Percentiles rank a stretch among this genome's conserved stretches.
These are phyloP conservation scores for Ophiocordyceps polyrhachis-furcata DNA, from an alignment of 2,329 filamentous ascomycete genomes.

Conservation along the genomic window DNA sequence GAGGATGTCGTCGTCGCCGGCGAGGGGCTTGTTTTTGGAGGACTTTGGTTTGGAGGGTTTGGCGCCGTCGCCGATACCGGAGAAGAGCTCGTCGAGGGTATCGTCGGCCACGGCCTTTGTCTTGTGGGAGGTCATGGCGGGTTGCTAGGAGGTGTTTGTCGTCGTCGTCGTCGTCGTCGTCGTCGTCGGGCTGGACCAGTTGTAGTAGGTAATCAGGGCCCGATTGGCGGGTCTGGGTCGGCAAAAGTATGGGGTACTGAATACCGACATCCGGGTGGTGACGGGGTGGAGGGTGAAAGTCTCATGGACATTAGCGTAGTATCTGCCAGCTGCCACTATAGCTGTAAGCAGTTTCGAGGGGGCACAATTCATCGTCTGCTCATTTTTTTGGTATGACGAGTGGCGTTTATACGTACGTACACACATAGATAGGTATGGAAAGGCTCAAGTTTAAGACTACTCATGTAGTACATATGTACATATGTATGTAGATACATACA, in stretches of 20 bases:
- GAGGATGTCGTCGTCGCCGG: constrained; percentile 54
- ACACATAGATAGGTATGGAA: too few relatives aligned
- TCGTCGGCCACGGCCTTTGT: constrained; percentile 37
- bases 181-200: not conserved
- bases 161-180: not conserved
- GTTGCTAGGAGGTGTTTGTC: not conserved
- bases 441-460: too few relatives aligned
- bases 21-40: constrained; percentile 27
- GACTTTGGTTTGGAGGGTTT: constrained; percentile 19
- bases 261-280: not conserved
- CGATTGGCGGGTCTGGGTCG: not conserved
- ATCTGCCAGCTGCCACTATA: not conserved
- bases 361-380: too few relatives aligned
- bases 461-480: not conserved
- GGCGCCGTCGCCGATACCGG: constrained; percentile 36
- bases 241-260: not conserved
- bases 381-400: too few relatives aligned
- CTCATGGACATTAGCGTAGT: too few relatives aligned
- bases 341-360: too few relatives aligned
- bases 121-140: constrained; percentile 39
- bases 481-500: not conserved
- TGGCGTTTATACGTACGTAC: too few relatives aligned
- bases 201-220: not conserved
- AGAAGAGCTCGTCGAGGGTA: constrained; percentile 47
- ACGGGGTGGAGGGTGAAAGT: not conserved